Base-by-base conservation (phyloP, 192 early-diverging fungal species). In the Mortierella claussenii region DNA sequence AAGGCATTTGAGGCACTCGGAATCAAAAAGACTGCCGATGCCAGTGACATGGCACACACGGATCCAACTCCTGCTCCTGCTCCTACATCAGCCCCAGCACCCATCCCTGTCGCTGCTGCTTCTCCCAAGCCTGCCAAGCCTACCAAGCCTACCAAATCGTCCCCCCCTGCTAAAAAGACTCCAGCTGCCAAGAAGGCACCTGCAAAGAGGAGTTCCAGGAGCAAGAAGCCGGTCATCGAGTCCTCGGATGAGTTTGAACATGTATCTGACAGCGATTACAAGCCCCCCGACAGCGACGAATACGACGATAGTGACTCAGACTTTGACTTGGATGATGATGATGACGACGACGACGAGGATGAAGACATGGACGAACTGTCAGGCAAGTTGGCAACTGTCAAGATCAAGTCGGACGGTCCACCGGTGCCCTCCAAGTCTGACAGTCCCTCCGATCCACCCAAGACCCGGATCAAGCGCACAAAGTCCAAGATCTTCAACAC, bases 181-280 rank as follows among this genome's bases (percentile, higher is more conserved):
- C n/a, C 55, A 27, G 45, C 56, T 2, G 1, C 46, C 10, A 60
- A 52, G 55, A 73, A 50, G 28, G 26, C 53, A 3, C 45, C 51
- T 0, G 51, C 66, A 11, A 34, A 27, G 30, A 68, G 40, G 49
- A 44, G 53, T n/a, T n/a, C 64, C 13, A 36, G 61, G 17, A 8
- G 50, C 21, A 55, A 68, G 56, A 54, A 67, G 27, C 31, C 47
- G 20, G 17, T 48, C 3, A 48, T 32, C 18, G 65, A 67, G 24
- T 76, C 73, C 21, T 65, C 64, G 2, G 73, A 76, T 18, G 64
- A 76, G 21, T 76, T 76, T 48, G 57, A 61, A 11, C 46, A 40
- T 1, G 57, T 54, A 3, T 66, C 64, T 2, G 64, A 67, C 10
- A 58, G 48, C 1, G 57, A 60, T 33, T 76, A 61, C 34, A 23